Base-by-base conservation (phyloP, 345 rosid genomes). In the Ceriops tagal region DNA sequence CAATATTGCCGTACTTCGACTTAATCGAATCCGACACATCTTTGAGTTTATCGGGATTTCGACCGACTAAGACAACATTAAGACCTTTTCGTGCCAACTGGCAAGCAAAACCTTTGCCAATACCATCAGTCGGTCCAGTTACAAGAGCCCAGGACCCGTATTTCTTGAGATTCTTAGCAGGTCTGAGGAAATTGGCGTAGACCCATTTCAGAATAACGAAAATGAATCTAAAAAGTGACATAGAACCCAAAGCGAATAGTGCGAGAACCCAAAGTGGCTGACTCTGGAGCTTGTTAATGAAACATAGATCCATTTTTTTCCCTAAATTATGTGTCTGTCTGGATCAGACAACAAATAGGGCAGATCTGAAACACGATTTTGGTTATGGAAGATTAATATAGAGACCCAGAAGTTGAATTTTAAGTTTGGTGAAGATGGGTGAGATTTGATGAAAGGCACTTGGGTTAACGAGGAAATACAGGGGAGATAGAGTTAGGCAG, bases 81-180 rank as follows among this genome's bases (percentile, higher is more conserved):
- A 95, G 84, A 55, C 93, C 96, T 26, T 69, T 74, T 64, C 61
- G 69, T 24, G 96, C 96, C 19, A 92, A 80, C 43, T 82, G 85
- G 64, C 35, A 66, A 65, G 96, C 91, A 34, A 89, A 86, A 72
- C 95, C 96, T 39, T 69, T 88, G 28, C 99, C 99, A 27, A 92
- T 89, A 31, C 99, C 99, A 15, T 88, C 88, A 0, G 99, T 87
- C 71, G 96, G 83, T 58, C 96, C 99, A 1, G 97, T 95, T 79
- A 95, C 66, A 51, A 92, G 72, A 61, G 92, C 97, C 99, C 99
- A 92, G 5, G 93, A 78, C 31, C 99, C 96, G 66, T 90, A 95
- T n/a, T 30, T 52, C 49, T 67, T 74, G 64, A 90, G 86, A 66
- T 84, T 76, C 37, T 71, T 86, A 19, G 82, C 74, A 39, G 77